Conservation (phyloP, 2,329 filamentous ascomycete species). For the Beauveria rudraprayagi region DNA sequence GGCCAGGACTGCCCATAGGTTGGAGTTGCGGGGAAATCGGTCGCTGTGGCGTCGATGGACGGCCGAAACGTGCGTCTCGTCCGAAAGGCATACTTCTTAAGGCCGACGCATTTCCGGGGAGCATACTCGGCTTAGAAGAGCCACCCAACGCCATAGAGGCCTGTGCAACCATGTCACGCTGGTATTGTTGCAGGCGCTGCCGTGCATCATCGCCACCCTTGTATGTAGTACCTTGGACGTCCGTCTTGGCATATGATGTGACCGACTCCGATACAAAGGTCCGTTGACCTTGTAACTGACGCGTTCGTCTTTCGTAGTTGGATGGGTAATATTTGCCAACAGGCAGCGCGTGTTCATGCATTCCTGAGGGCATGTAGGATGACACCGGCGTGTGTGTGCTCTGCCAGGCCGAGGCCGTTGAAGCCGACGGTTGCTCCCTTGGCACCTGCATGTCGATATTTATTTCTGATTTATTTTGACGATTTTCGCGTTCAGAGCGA, state of each 20-base stretch:
- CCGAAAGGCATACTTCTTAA: slow-evolving; percentile 27
- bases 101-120: slow-evolving; percentile 22
- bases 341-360: slow-evolving; percentile 39
- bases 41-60: slow-evolving; percentile 31
- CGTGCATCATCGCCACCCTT: slow-evolving; percentile 10
- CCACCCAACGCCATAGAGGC: slow-evolving; percentile 36
- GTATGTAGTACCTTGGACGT: slow-evolving; percentile 23
- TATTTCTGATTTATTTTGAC: slow-evolving; percentile 16
- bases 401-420: slow-evolving; percentile 15
- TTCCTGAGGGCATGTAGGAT: slow-evolving; percentile 43
- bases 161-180: slow-evolving; percentile 53
- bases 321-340: slow-evolving; percentile 57
- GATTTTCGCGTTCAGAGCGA: slow-evolving; percentile 28
- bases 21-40: slow-evolving; percentile 42
- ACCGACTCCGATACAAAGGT: slow-evolving; percentile 20
- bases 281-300: slow-evolving; percentile 16
- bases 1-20: slow-evolving; percentile 50
- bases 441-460: slow-evolving; percentile 3
- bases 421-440: neutral
- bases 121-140: slow-evolving; percentile 19
- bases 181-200: slow-evolving; percentile 43
- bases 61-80: slow-evolving; percentile 30
- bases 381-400: slow-evolving; percentile 35
- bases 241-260: slow-evolving; percentile 27
- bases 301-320: slow-evolving; percentile 44